Evolutionary conservation across 495 filamentous ascomycete genomes (phyloP), one percentile per base, ranked within the genome.

Genomic region (Trypethelium eluteriae): DNA sequence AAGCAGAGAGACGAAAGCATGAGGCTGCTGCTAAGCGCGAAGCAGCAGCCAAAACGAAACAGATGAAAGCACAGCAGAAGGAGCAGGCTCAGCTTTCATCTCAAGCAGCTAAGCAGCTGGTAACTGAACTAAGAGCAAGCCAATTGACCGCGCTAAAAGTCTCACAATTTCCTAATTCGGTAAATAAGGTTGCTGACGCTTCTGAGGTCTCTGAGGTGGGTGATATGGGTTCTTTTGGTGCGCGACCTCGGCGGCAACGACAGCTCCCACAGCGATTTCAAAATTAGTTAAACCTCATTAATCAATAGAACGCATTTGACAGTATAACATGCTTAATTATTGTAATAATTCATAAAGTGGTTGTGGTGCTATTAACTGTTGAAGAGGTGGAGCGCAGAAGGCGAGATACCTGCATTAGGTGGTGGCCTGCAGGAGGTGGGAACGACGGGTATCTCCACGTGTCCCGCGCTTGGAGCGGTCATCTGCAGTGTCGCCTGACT

Each of bases 41-140:
- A 46, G 41, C 41, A 46, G 41, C 41, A 46, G 41, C 41, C 41
- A 46, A 46, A 46, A 46, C 41, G 41, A 46, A 46, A 46, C 41
- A 46, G 41, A 46, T 46, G 14, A 46, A 46, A 46, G 41, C 41
- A 46, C 41, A 46, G 41, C 41, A 46, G 14, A 46, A 46, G 41
- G 41, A 46, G 14, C 41, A 46, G 41, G 41, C 41, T 46, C 41
- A 46, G 41, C 41, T 46, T 46, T 46, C 41, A 46, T 46, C 41
- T 46, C 41, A 46, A 46, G 41, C 41, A 46, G 41, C 41, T 46
- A 46, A 46, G 41, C 41, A 46, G 6, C 14, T 46, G 41, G 41
- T 46, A 46, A 46, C 41, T 46, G 41, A 46, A 46, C 41, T 46
- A 46, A 46, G 41, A 46, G 41, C 41, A 46, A 46, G 41, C 41